These are phyloP conservation scores for Carex kokanica DNA, from an alignment of 176 grass and related monocot species.

Conservation along the genomic window DNA sequence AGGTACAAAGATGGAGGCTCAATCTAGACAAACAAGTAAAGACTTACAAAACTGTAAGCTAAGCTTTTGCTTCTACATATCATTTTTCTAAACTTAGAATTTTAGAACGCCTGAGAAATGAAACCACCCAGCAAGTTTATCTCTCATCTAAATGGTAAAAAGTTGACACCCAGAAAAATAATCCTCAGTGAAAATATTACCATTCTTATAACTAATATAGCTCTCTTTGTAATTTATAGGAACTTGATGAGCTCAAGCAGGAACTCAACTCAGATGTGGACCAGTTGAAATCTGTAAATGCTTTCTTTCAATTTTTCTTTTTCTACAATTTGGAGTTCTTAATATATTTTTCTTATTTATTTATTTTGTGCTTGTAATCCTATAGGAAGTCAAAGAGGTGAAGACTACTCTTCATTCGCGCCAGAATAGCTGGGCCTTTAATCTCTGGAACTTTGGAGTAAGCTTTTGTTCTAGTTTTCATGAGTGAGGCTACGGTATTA, in stretches of 20 bases:
- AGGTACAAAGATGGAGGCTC: constrained; percentile 58
- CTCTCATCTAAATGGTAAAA: not conserved
- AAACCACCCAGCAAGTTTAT: not conserved
- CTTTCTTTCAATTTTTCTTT: not conserved
- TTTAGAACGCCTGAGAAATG: constrained; percentile 9
- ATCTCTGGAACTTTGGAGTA: constrained; percentile 33
- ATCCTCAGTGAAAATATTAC: not conserved
- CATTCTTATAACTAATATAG: not conserved
- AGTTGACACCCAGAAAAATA: not conserved
- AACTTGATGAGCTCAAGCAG: constrained; percentile 45
- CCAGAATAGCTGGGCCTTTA: constrained; percentile 27
- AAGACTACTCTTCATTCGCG: constrained; percentile 38
- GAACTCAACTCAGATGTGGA: constrained; percentile 41
- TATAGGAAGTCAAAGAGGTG: constrained; percentile 60
- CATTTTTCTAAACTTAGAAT: not conserved
- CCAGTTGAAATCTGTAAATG: constrained; percentile 49
- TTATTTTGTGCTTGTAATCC: not conserved
- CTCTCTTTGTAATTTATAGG: constrained; percentile 25
- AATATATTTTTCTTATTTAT: not conserved
- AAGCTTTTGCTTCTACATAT: constrained; percentile 1
- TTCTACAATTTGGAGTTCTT: not conserved
- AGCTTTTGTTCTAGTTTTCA: not conserved
- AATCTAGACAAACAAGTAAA: constrained; percentile 54
- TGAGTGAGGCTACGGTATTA: too few species aligned
- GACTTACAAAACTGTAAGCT: constrained; percentile 26